Evolutionary conservation across 345 rosid genomes (phyloP), one percentile per base, ranked within the genome.

Genomic region (Toxicodendron radicans): DNA sequence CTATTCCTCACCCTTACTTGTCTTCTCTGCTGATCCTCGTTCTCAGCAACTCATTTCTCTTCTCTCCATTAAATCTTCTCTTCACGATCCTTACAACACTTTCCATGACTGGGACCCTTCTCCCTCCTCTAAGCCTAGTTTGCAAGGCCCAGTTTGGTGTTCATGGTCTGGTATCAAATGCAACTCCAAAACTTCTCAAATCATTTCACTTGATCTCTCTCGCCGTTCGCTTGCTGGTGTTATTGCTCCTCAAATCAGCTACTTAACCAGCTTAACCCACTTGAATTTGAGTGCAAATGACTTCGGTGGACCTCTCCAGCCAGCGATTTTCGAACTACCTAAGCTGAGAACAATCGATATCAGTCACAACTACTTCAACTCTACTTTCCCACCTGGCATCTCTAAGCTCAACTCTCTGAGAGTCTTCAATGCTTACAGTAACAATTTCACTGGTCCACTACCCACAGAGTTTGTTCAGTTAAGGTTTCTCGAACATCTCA

Each of bases 121-220:
- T 0, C 80, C 79, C 0, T 14, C 71, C 41, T 72, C 93, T 73
- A 72, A 78, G 18, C 76, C 84, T 3, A 56, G 58, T 68, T 67
- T 24, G 52, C 81, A 83, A 21, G 79, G 70, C 35, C 83, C 87
- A 2, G 80, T 79, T 74, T 90, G 97, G 97, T 93, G 99, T 71
- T 82, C 93, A 10, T 96, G 99, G 99, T 87, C 97, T 0, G 98
- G 98, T 11, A 64, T 96, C 53, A 68, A 83, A 43, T 96, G 99
- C 62, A 81, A 86, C 65, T 83, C 79, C 6, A 45, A 23, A n/a
- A 83, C 93, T 3, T 33, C 86, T 79, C 91, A 77, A 63, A 71
- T 96, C 64, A 83, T 82, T 0, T 78, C 89, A 0, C 97, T 96
- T 48, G 92, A 96, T 83, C 97, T 93, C 78, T 96, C 99, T 43